Base-by-base conservation (phyloP, 176 grass and related monocot genomes). In the Oropetium thomaeum region DNA sequence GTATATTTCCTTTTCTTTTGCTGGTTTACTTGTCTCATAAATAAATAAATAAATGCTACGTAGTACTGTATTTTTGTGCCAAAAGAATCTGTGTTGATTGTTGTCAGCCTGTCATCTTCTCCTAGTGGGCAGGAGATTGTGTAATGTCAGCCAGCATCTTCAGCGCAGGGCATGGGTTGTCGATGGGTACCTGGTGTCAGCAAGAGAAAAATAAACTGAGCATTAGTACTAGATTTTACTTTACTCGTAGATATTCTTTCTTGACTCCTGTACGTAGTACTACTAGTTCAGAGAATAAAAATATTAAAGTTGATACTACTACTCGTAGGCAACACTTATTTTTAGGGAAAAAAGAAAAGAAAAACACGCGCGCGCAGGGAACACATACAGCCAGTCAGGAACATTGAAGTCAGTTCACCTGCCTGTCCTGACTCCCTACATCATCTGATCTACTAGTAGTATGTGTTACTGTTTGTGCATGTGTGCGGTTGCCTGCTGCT, bases 81-180 rank as follows among this genome's bases (percentile, higher is more conserved):
- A 51, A 26, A 80, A 60, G 4, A 74, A 51, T 81, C 37, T 73
- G n/a, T n/a, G n/a, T 75, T n/a, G 38, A n/a, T 52, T 49, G 47
- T 38, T 79, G 62, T 82, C 71, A 41, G 14, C 32, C 53, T 29
- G 59, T 74, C 58, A 26, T 81, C 67, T 33, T 75, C 37, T 79
- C 45, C 61, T 81, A 89, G 33, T 23, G 73, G 73, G 84, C 81
- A 80, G 85, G 81, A 70, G 88, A 89, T 57, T 72, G 77, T 40
- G 90, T 91, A 69, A 97, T 89, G 28, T 89, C 86, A 73, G 59
- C 74, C 40, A 97, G 27, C 90, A 97, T 91, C 78, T 91, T 85
- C 58, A 97, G 78, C 23, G 94, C 88, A 80, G 87, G 44, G 79
- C 94, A 97, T 76, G 94, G 94, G 64, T 97, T 92, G 76, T 97